These are phyloP conservation scores for Scheffersomyces quercinus DNA, from an alignment of 1,139 yeast species.

Conservation along the genomic window DNA sequence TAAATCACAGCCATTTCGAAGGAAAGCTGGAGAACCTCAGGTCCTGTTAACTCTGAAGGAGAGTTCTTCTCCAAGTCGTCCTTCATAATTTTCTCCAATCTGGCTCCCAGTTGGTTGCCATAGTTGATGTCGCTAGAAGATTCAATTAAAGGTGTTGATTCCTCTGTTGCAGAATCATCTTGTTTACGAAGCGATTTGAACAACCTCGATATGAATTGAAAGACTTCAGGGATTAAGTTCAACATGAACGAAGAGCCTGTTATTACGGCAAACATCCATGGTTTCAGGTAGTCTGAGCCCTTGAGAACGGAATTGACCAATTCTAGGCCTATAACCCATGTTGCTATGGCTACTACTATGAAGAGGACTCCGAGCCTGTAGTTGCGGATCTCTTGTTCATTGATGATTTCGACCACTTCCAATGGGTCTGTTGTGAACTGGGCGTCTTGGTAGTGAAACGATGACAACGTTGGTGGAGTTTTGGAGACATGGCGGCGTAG, in stretches of 20 bases:
- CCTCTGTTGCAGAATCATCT: not conserved
- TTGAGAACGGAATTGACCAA: constrained; percentile 50
- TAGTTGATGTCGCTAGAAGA: not conserved
- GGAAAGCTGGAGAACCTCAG: constrained; percentile 38
- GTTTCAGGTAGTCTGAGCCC: constrained; percentile 49
- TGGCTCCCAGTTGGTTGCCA: not conserved
- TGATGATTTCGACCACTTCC: constrained; percentile 47
- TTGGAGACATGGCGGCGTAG: not conserved
- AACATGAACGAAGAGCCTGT: constrained; percentile 48
- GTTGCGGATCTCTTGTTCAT: constrained; percentile 42
- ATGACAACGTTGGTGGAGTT: not conserved
- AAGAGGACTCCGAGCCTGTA: constrained; percentile 45
- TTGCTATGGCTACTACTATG: constrained; percentile 38
- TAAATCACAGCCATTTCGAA: constrained; percentile 44
- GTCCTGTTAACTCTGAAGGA: constrained; percentile 21
- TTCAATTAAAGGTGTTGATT: not conserved
- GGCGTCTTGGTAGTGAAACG: not conserved
- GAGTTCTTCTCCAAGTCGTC: not conserved
- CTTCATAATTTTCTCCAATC: not conserved
- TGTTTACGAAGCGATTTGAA: not conserved
- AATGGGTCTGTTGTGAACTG: constrained; percentile 20
- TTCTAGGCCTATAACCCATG: constrained; percentile 54
- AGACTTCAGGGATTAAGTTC: constrained; percentile 43
- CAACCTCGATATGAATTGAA: not conserved
- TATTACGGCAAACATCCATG: constrained; percentile 46